Conservation (phyloP, 352 stramenopile genomes). For the Blastocystis sp. region DNA sequence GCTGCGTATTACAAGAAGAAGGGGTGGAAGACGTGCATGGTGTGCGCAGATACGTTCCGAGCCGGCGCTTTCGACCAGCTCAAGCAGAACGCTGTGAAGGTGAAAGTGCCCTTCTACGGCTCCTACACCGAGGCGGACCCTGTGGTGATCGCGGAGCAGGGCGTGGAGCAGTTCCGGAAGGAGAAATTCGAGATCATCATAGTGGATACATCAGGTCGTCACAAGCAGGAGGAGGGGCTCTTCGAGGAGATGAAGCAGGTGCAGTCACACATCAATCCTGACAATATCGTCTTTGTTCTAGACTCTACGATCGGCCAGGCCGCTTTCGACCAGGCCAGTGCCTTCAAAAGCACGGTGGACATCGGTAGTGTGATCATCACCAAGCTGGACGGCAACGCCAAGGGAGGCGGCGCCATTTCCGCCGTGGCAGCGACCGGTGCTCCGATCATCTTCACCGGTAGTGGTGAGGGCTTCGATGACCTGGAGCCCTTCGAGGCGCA, state of each 20-base stretch:
- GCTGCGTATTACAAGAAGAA: slow-evolving; percentile 94
- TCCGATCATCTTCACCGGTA: slow-evolving; percentile 96
- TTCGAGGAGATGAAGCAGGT: slow-evolving; percentile 99
- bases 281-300: slow-evolving; percentile 98
- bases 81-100: slow-evolving; percentile 97
- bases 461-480: slow-evolving; percentile 92
- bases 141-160: slow-evolving; percentile 91
- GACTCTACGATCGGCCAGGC: slow-evolving; percentile 97
- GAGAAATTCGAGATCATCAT: slow-evolving; percentile 98
- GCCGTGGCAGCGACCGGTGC: slow-evolving; percentile 91
- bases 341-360: slow-evolving; percentile 87
- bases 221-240: slow-evolving; percentile 92
- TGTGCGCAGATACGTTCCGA: slow-evolving; percentile 96
- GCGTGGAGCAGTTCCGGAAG: slow-evolving; percentile 86
- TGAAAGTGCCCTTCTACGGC: slow-evolving; percentile 94
- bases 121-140: slow-evolving; percentile 95
- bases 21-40: slow-evolving; percentile 95
- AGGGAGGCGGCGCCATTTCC: slow-evolving; percentile 91
- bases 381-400: slow-evolving; percentile 97
- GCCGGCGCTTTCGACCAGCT: slow-evolving; percentile 97
- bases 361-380: slow-evolving; percentile 97
- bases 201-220: slow-evolving; percentile 93
- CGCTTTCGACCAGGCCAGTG: slow-evolving; percentile 87
- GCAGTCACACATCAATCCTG: slow-evolving; percentile 81
- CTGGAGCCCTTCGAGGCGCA: slow-evolving; percentile 93